Evolutionary conservation across 192 early-diverging fungal species (phyloP).

Genomic region (Rhizoclosmatium globosum): DNA sequence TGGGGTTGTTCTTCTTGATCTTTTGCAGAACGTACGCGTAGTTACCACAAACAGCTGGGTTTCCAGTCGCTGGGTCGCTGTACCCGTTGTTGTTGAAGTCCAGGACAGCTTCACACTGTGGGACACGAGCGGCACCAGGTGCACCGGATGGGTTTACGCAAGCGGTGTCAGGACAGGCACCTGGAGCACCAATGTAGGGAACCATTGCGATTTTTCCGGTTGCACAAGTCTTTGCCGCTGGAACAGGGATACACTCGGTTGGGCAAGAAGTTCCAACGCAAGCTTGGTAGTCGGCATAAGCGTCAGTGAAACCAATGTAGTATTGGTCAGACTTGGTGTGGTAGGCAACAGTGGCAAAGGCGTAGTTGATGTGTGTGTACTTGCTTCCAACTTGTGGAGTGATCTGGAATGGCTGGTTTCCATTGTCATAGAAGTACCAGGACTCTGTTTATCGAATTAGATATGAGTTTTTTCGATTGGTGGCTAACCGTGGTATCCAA

Average conservation of each 20-base stretch:
- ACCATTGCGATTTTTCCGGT: conserved; percentile 17
- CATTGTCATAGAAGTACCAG: conserved; percentile 25
- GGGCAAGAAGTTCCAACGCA: conserved; percentile 18
- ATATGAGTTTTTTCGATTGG: too few species aligned
- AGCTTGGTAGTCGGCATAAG: conserved; percentile 33
- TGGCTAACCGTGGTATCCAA: conserved; percentile 17
- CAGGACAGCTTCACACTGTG: conserved; percentile 29
- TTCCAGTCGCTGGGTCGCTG: conserved; percentile 28
- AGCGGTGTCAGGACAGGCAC: conserved; percentile 21
- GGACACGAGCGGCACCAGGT: conserved; percentile 9
- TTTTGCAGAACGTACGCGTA: conserved; percentile 29
- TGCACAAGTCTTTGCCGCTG: conserved; percentile 11
- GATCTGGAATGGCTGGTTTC: conserved; percentile 7
- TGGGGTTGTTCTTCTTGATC: not conserved
- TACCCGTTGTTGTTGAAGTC: conserved; percentile 6
- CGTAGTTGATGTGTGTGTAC: conserved; percentile 76
- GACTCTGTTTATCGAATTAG: not conserved
- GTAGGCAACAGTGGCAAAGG: conserved; percentile 62
- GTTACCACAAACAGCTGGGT: conserved; percentile 28
- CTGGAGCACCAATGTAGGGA: conserved; percentile 24
- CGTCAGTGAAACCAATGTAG: conserved; percentile 30
- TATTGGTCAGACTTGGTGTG: conserved; percentile 25
- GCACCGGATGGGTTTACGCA: conserved; percentile 24
- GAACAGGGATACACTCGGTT: conserved; percentile 19
- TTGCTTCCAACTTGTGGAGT: conserved; percentile 44